phyloP scores from a whole-genome alignment of 345 rosid species.

The Eucalyptus cloeziana region DNA sequence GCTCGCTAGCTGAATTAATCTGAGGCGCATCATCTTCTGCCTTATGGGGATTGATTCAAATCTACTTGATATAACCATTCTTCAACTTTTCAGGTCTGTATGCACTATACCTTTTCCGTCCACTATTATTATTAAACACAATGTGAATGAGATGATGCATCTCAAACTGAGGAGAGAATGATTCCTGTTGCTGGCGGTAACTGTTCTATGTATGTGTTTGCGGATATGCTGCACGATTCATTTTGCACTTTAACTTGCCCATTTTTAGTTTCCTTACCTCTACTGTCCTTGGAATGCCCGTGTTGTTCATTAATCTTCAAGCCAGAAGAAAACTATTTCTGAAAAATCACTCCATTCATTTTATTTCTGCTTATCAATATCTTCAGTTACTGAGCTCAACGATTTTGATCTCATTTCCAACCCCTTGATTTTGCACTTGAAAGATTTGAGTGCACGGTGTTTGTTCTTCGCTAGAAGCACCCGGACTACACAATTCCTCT shows the following conservation, averaged over 20 bases:
- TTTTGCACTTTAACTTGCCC: neutral
- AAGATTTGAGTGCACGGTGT: neutral
- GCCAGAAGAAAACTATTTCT: neutral
- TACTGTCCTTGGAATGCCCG: neutral
- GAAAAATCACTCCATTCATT: neutral
- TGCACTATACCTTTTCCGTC: neutral
- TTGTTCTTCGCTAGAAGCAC: neutral
- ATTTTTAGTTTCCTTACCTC: neutral
- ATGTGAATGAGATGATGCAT: neutral
- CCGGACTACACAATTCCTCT: neutral
- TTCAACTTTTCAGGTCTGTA: neutral
- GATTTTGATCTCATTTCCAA: neutral
- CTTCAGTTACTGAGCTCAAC: neutral
- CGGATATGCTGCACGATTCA: conserved; percentile 19
- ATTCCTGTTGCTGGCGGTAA: neutral
- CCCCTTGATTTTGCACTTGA: neutral
- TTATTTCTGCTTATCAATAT: neutral
- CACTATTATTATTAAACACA: neutral
- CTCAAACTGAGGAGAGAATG: neutral
- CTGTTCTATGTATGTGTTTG: neutral
- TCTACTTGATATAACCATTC: neutral
- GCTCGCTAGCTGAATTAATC: neutral
- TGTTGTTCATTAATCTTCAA: neutral
- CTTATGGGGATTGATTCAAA: neutral
- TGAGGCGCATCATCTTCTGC: neutral